These are phyloP conservation scores for Kwoniella botswanensis DNA, from an alignment of 768 basidiomycete genomes.

Conservation along the genomic window DNA sequence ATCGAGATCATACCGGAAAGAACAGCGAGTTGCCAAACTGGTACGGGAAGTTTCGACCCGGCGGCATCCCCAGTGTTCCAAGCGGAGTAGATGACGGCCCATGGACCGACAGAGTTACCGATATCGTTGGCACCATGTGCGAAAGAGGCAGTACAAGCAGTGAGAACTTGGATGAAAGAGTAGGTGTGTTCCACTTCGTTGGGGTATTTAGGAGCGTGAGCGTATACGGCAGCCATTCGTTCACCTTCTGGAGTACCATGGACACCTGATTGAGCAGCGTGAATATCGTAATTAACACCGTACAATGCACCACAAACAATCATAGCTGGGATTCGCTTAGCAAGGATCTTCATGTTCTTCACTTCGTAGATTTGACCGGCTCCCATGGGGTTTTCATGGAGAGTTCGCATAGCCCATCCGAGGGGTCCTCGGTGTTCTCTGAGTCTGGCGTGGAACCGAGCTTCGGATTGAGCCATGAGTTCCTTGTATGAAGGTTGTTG, in stretches of 20 bases:
- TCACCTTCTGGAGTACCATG: slow-evolving; percentile 54
- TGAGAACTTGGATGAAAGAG: slow-evolving; percentile 61
- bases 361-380: slow-evolving; percentile 44
- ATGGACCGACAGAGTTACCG: slow-evolving; percentile 58
- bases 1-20: slow-evolving; percentile 48
- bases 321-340: slow-evolving; percentile 41
- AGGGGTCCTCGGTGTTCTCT: slow-evolving; percentile 53
- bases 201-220: slow-evolving; percentile 57
- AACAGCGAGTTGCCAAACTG: slow-evolving; percentile 60
- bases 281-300: slow-evolving; percentile 55
- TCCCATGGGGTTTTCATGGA: slow-evolving; percentile 57
- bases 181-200: slow-evolving; percentile 60
- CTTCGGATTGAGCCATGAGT: slow-evolving; percentile 32
- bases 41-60: slow-evolving; percentile 52
- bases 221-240: slow-evolving; percentile 57
- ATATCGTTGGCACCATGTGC: slow-evolving; percentile 62
- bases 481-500: slow-evolving; percentile 31
- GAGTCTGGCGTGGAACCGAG: slow-evolving; percentile 49
- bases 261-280: slow-evolving; percentile 52
- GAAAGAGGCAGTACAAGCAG: slow-evolving; percentile 61
- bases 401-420: slow-evolving; percentile 57
- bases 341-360: slow-evolving; percentile 50
- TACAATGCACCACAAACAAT: slow-evolving; percentile 36
- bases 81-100: slow-evolving; percentile 59
- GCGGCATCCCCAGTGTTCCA: slow-evolving; percentile 56